A percentile compares a stretch with the other conserved stretches of the same genome.
Conservation (phyloP, 2,329 filamentous ascomycete genomes). For the Arachnopeziza araneosa region DNA sequence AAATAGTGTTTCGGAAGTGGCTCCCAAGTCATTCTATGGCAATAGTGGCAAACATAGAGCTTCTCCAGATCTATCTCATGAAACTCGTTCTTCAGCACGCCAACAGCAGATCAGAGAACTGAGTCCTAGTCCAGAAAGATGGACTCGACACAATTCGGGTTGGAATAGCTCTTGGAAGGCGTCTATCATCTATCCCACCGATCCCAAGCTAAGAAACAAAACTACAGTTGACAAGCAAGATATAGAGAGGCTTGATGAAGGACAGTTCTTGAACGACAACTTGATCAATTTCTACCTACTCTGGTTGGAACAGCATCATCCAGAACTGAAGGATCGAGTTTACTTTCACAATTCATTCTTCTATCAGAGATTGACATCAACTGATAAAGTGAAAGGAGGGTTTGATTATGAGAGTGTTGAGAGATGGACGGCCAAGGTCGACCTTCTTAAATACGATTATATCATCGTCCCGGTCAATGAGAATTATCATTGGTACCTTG, state of each 20-base stretch:
- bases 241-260: conserved; percentile 72
- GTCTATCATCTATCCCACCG: conserved; percentile 54
- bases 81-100: background rate
- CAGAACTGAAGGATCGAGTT: conserved; percentile 56
- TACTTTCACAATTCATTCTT: conserved; percentile 95
- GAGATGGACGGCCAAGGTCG: conserved; percentile 80
- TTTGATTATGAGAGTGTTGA: conserved; percentile 84
- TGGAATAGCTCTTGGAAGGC: conserved; percentile 50
- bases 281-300: conserved; percentile 83
- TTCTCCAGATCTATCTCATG: background rate
- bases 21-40: background rate
- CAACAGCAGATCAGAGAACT: background rate
- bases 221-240: conserved; percentile 67
- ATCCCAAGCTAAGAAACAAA: conserved; percentile 47
- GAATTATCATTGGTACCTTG: conserved; percentile 83
- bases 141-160: conserved; percentile 45
- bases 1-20: background rate
- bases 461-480: conserved; percentile 92
- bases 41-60: background rate
- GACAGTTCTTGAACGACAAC: conserved; percentile 87
- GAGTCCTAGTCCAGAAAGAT: conserved; percentile 29
- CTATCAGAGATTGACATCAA: conserved; percentile 68
- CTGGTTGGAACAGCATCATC: conserved; percentile 53
- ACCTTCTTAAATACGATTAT: conserved; percentile 82
- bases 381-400: conserved; percentile 44